Base-by-base conservation (phyloP, 2,329 filamentous ascomycete genomes). In the Colletotrichum sp. region DNA sequence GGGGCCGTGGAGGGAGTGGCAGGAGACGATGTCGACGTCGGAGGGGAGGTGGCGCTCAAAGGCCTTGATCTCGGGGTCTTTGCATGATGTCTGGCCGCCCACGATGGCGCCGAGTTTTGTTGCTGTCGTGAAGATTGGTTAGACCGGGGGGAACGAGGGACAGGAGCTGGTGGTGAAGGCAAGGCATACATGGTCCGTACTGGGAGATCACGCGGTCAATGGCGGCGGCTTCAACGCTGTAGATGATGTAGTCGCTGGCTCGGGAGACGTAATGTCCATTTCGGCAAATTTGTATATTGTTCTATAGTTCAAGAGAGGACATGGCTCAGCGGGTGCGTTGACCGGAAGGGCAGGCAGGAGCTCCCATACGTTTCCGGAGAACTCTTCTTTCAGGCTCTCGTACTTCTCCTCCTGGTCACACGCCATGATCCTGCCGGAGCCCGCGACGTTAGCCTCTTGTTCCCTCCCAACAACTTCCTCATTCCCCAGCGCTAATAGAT, bases 171-270 rank as follows among this genome's bases (percentile, higher is more conserved):
- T 22, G 7, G 44, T 22, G 44, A 2, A 52, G 44, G n/a, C 44
- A 52, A 52, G 44, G 64, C 83, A 78, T 95, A 98, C 96, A 98
- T 81, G 96, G 96, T 78, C 96, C 97, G 85, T 95, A 99, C 81
- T 94, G 89, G 78, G 93, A 94, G 82, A 98, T 97, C 81, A 98
- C 95, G 79, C 90, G 91, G 83, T 95, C 94, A 85, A 99, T 98
- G 79, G 93, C 92, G 81, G 96, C 95, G 77, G 97, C 97, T 87
- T 99, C 96, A 85, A 99, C 97, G 86, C 95, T 98, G 90, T 99
- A 99, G 84, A 99, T 96, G 87, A 98, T 98, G 86, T 96, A 99
- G 90, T 99, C 96, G 93, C 96, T 98, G 86, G 93, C 93, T 87
- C 97, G 93, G 81, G 97, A 98, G 81, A 99, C 97, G 85, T 96